A percentile compares a stretch with the other conserved stretches of the same genome.
Conservation (phyloP, 352 stramenopile genomes). For the Globisporangium middletonii region DNA sequence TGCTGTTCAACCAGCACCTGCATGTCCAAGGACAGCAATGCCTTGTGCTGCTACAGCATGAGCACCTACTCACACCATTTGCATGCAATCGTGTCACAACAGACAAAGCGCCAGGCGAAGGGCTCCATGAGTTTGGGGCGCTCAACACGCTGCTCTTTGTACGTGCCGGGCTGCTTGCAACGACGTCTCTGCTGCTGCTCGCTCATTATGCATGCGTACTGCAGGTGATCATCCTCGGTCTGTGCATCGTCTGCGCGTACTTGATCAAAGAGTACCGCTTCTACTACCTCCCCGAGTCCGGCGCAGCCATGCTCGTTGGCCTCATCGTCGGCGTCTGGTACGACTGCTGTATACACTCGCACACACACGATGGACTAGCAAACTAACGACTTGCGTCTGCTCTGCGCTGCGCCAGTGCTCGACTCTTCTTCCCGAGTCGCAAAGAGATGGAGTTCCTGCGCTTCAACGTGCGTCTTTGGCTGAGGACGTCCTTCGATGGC, state of each 20-base stretch:
- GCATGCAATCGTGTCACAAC: neutral
- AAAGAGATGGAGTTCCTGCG: slow-evolving; percentile 89
- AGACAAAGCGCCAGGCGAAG: slow-evolving; percentile 65
- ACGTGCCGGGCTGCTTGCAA: slow-evolving; percentile 6
- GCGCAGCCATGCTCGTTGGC: slow-evolving; percentile 89
- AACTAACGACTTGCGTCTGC: neutral
- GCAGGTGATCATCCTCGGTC: slow-evolving; percentile 78
- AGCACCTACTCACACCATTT: neutral
- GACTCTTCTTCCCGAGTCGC: slow-evolving; percentile 75
- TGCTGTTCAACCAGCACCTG: neutral
- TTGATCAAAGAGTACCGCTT: slow-evolving; percentile 89
- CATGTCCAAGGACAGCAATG: neutral
- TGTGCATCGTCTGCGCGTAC: slow-evolving; percentile 90
- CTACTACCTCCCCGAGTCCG: slow-evolving; percentile 88
- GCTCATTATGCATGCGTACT: neutral
- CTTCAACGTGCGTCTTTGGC: slow-evolving; percentile 58
- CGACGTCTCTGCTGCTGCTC: neutral
- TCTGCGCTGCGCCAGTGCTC: slow-evolving; percentile 30
- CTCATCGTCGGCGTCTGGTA: slow-evolving; percentile 81
- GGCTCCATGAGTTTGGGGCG: slow-evolving; percentile 79
- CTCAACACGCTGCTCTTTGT: slow-evolving; percentile 87
- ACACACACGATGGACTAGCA: neutral
- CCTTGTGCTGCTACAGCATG: neutral
- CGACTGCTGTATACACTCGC: neutral
- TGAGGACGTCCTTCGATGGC: neutral